Conservation (phyloP, 352 stramenopile genomes). For the Phytophthora hybrid region DNA sequence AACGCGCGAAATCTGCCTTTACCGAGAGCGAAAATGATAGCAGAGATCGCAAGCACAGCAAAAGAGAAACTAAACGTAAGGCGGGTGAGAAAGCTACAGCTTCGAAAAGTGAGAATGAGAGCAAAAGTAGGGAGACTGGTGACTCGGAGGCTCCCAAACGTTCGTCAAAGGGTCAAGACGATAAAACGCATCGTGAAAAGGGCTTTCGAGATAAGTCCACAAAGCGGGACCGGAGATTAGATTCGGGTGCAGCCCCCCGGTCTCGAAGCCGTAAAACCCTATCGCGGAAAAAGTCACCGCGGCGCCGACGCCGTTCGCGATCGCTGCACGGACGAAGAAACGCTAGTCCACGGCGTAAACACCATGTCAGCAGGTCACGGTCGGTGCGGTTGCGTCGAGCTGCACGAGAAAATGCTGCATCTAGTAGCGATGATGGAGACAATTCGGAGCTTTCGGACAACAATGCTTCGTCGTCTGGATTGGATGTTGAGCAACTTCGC, state of each 20-base stretch:
- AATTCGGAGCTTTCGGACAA: conserved; percentile 22
- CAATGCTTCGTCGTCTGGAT: conserved; percentile 43
- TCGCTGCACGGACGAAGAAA: conserved; percentile 5
- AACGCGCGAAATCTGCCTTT: conserved; percentile 15
- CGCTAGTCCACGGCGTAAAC: conserved; percentile 19
- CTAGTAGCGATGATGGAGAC: conserved; percentile 5
- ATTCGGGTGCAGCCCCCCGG: conserved; percentile 4
- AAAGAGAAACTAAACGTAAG: conserved; percentile 19
- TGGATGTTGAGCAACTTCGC: conserved; percentile 56
- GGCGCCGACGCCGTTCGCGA: conserved; percentile 6
- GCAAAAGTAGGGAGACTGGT: conserved; percentile 18
- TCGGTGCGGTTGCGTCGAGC: conserved; percentile 2
- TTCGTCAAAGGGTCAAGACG: background rate
- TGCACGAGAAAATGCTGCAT: conserved; percentile 6
- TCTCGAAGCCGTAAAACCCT: conserved; percentile 20
- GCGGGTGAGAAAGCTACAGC: background rate
- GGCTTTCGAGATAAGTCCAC: background rate
- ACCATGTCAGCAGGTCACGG: conserved; percentile 20
- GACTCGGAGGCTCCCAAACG: conserved; percentile 7
- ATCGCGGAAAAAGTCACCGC: conserved; percentile 6
- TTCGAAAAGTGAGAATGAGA: conserved; percentile 24
- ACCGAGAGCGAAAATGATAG: conserved; percentile 31
- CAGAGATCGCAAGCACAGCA: conserved; percentile 6
- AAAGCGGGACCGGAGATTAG: conserved; percentile 9
- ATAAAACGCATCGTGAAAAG: conserved; percentile 7